These are phyloP conservation scores for Neonectria punicea DNA, from an alignment of 2,329 filamentous ascomycete species.

Conservation along the genomic window DNA sequence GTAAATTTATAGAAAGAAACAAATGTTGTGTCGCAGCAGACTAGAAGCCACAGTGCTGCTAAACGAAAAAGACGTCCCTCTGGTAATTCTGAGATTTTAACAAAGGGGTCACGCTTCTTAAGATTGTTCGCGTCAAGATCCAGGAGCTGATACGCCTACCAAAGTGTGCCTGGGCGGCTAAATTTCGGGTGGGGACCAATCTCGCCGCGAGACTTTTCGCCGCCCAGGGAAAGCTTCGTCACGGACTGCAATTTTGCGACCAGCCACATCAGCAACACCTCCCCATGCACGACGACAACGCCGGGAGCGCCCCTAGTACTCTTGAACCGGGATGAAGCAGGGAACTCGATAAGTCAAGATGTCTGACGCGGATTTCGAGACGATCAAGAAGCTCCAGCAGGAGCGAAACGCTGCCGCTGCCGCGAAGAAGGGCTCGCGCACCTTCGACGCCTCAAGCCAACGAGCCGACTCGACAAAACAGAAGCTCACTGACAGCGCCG, in stretches of 20 bases:
- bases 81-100: neutral
- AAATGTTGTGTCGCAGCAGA: neutral
- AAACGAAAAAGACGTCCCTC: neutral
- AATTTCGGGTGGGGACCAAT: constrained; percentile 42
- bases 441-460: constrained; percentile 82
- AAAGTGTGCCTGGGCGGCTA: constrained; percentile 42
- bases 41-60: neutral
- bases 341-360: constrained; percentile 58
- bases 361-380: constrained; percentile 87
- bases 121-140: neutral
- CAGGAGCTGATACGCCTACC: neutral
- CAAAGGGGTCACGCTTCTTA: neutral
- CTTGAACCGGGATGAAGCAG: constrained; percentile 57
- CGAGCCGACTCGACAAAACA: constrained; percentile 90
- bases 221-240: constrained; percentile 44
- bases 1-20: neutral
- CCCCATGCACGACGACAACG: constrained; percentile 52
- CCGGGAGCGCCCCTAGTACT: constrained; percentile 48
- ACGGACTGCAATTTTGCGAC: constrained; percentile 44
- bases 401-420: constrained; percentile 87
- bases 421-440: constrained; percentile 83
- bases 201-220: constrained; percentile 45
- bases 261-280: constrained; percentile 43
- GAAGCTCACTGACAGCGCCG: constrained; percentile 89
- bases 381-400: constrained; percentile 87